A percentile compares a stretch with the other conserved stretches of the same genome.
phyloP scores from a whole-genome alignment of 1,284 basidiomycete genomes.

The Boletus albobrunnescens region DNA sequence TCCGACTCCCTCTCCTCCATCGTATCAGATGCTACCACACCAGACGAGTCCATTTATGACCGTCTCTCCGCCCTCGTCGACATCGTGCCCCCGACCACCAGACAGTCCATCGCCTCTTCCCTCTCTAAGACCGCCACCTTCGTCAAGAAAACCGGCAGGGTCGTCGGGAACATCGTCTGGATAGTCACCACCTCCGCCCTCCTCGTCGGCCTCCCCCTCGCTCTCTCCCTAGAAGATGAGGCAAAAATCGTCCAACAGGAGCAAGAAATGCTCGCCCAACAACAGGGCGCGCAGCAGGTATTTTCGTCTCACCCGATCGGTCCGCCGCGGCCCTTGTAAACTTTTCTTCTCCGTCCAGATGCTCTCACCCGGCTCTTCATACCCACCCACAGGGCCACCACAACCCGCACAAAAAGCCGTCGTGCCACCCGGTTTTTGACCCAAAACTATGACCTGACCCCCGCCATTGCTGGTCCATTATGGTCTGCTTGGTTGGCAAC shows the following conservation, averaged over 20 bases:
- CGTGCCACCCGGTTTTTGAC: conserved; percentile 73
- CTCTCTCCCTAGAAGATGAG: conserved; percentile 93
- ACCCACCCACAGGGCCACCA: conserved; percentile 42
- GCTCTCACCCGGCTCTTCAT: conserved; percentile 55
- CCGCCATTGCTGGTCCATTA: conserved; percentile 1
- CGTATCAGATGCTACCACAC: conserved; percentile 55
- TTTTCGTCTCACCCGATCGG: conserved; percentile 26
- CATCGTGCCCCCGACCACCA: conserved; percentile 89
- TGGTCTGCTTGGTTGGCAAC: background rate
- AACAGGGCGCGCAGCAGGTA: conserved; percentile 88
- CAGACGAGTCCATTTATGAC: conserved; percentile 83
- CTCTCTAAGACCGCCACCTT: conserved; percentile 59
- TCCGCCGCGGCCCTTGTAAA: conserved; percentile 3
- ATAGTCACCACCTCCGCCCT: conserved; percentile 91
- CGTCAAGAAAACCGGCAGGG: conserved; percentile 62
- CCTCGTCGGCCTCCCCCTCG: conserved; percentile 89
- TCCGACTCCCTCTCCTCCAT: conserved; percentile 72
- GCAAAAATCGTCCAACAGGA: conserved; percentile 92
- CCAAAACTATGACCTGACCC: conserved; percentile 1
- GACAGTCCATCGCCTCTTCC: conserved; percentile 67
- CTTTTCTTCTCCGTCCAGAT: conserved; percentile 44
- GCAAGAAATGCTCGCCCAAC: conserved; percentile 90
- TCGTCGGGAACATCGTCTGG: conserved; percentile 90
- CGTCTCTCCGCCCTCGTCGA: conserved; percentile 89
- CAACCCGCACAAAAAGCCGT: conserved; percentile 57